phyloP scores from a whole-genome alignment of 371 early-diverging fungal species.

The Actinomortierella ambigua region DNA sequence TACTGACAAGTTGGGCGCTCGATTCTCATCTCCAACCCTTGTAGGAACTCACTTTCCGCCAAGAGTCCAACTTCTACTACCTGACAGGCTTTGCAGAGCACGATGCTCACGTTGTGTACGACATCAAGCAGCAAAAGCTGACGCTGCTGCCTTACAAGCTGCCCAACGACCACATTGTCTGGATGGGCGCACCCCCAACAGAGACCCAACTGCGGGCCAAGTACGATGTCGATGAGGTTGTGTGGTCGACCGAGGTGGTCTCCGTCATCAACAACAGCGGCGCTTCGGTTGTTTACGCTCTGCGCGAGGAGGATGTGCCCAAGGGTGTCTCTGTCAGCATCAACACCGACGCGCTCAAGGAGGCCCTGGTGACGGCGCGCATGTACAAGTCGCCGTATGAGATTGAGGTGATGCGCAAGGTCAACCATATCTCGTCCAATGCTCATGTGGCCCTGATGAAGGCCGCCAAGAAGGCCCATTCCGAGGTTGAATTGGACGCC shows the following conservation, averaged over 20 bases:
- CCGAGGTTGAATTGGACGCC: conserved; percentile 78
- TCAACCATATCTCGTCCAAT: conserved; percentile 75
- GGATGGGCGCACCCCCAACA: conserved; percentile 78
- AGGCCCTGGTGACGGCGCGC: conserved; percentile 78
- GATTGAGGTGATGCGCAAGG: conserved; percentile 74
- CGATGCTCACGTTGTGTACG: conserved; percentile 73
- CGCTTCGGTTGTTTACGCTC: conserved; percentile 48
- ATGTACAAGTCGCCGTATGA: conserved; percentile 81
- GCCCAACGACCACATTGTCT: conserved; percentile 80
- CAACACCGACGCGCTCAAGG: conserved; percentile 45
- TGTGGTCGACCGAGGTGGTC: conserved; percentile 54
- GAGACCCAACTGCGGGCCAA: conserved; percentile 51
- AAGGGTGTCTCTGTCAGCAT: conserved; percentile 43
- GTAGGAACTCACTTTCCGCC: conserved; percentile 76
- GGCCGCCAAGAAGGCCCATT: conserved; percentile 58
- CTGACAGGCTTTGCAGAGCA: conserved; percentile 78
- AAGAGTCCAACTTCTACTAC: conserved; percentile 85
- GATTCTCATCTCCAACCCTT: neutral
- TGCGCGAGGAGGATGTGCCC: conserved; percentile 48
- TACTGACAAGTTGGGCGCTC: neutral
- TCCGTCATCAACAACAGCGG: conserved; percentile 42
- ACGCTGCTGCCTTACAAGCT: conserved; percentile 72
- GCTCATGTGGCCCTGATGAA: conserved; percentile 85
- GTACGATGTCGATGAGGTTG: conserved; percentile 70
- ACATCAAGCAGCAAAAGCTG: conserved; percentile 65